Base-by-base conservation (phyloP, 176 grass and related monocot genomes). In the Aegilops sharonensis region DNA sequence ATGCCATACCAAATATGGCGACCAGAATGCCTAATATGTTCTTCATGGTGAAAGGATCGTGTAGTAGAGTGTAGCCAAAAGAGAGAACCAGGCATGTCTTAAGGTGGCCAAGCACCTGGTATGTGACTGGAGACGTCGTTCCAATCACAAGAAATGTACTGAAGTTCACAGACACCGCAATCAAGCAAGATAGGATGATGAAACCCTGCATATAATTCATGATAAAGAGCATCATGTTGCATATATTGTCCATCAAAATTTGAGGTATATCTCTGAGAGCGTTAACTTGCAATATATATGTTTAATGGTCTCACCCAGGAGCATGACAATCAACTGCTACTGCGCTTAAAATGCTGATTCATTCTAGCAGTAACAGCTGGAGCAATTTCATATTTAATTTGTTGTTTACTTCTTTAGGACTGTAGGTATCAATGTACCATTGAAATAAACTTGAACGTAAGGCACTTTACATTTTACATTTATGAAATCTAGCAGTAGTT, bases 91-190 rank as follows among this genome's bases (percentile, higher is more conserved):
- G 86, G 15, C 97, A 99, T 81, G 97, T 99, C 89, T 99, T 99
- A 24, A 99, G 97, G 88, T 99, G 97, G 56, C 97, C 97, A 68
- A 99, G 94, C 72, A 99, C 97, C 70, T 99, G 97, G 83, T 99
- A 99, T 21, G 97, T 99, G 48, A 99, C 94, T 71, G 97, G 97
- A 12, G 97, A 99, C 27, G 97, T 99, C 12, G 94, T 97, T 45
- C 97, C 97, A 61, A 99, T 99, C 45, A 99, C 97, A 68, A 99
- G 89, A 82, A 99, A 99, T 45, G 97, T 99, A 83, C 94, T 97
- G 89, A 99, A 97, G 94, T 99, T 99, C 50, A 99, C 97, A 11
- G 94, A 99, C 42, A 99, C 97, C 35, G 97, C 92, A 78, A 99
- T 99, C 89, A 97, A 93, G 59, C 97, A 99, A 65, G 97, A 99